Conservation (phyloP, 257 asterid genomes). For the Dorcoceras hygrometricum region DNA sequence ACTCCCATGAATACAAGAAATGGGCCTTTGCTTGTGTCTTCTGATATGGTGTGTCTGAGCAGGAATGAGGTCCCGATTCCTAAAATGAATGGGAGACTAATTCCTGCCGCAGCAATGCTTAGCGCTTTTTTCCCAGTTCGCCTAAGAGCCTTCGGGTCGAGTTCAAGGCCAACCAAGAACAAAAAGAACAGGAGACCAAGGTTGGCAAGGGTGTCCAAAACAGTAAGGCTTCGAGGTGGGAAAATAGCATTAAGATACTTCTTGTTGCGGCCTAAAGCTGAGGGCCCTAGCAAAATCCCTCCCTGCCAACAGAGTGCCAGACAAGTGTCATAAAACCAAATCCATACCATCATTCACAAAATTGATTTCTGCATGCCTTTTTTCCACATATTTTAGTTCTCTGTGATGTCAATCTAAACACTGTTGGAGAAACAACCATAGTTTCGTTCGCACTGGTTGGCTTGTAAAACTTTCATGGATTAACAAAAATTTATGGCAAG, state of each 20-base stretch:
- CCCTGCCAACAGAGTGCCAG: slow-evolving; percentile 31
- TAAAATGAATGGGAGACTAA: slow-evolving; percentile 43
- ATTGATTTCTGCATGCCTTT: neutral
- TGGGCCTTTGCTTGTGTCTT: slow-evolving; percentile 37
- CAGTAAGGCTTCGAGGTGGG: slow-evolving; percentile 46
- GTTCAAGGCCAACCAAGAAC: slow-evolving; percentile 52
- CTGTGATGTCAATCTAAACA: neutral
- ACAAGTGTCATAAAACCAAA: neutral
- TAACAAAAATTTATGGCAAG: neutral
- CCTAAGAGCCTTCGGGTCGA: slow-evolving; percentile 41
- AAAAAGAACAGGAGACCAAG: slow-evolving; percentile 56
- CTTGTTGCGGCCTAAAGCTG: slow-evolving; percentile 47
- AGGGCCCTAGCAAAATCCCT: slow-evolving; percentile 55
- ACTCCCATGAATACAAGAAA: slow-evolving; percentile 63
- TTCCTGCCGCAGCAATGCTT: slow-evolving; percentile 50
- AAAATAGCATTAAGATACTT: slow-evolving; percentile 37
- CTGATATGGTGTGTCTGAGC: slow-evolving; percentile 41
- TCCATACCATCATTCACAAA: neutral
- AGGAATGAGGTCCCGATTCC: slow-evolving; percentile 53
- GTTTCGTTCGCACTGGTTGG: neutral
- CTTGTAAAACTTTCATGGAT: neutral
- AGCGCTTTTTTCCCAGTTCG: slow-evolving; percentile 47
- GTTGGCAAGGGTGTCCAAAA: slow-evolving; percentile 51
- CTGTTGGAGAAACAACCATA: neutral
- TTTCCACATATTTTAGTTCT: neutral